A percentile compares a stretch with the other conserved stretches of the same genome.
Conservation (phyloP, 2,329 filamentous ascomycete genomes). For the Hypoxylon sp. region DNA sequence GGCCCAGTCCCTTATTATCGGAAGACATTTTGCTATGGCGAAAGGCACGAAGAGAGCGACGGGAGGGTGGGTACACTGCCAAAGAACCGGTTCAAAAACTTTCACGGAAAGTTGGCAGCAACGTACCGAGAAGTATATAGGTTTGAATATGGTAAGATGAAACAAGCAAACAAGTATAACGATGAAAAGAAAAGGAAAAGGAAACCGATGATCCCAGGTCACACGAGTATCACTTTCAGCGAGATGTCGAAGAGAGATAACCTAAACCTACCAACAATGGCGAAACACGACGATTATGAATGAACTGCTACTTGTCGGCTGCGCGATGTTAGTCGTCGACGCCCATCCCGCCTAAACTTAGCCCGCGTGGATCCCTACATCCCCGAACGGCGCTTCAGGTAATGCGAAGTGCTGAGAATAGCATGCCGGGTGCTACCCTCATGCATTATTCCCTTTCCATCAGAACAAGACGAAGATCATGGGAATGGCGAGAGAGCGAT, state of each 20-base stretch:
- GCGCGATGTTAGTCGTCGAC: slow-evolving; percentile 38
- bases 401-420: slow-evolving; percentile 42
- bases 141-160: slow-evolving; percentile 25
- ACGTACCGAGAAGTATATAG: slow-evolving; percentile 19
- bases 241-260: slow-evolving; percentile 38
- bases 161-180: slow-evolving; percentile 32
- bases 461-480: slow-evolving; percentile 25
- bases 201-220: slow-evolving; percentile 19
- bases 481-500: slow-evolving; percentile 22
- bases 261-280: slow-evolving; percentile 34
- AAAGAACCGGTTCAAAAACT: slow-evolving; percentile 32
- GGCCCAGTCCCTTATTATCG: slow-evolving; percentile 55
- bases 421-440: slow-evolving; percentile 40
- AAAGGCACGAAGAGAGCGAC: slow-evolving; percentile 16
- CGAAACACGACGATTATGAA: slow-evolving; percentile 44
- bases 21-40: slow-evolving; percentile 48
- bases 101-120: slow-evolving; percentile 36
- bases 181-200: slow-evolving; percentile 29
- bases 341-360: slow-evolving; percentile 25
- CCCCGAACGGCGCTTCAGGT: slow-evolving; percentile 24
- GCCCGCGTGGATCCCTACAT: slow-evolving; percentile 10
- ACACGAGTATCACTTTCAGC: slow-evolving; percentile 28
- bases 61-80: slow-evolving; percentile 4
- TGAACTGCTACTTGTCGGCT: slow-evolving; percentile 31
- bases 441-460: slow-evolving; percentile 18